Evolutionary conservation across 139 green algal genomes (phyloP), one percentile per base, ranked within the genome.

Genomic region (Chlorella vulgaris): DNA sequence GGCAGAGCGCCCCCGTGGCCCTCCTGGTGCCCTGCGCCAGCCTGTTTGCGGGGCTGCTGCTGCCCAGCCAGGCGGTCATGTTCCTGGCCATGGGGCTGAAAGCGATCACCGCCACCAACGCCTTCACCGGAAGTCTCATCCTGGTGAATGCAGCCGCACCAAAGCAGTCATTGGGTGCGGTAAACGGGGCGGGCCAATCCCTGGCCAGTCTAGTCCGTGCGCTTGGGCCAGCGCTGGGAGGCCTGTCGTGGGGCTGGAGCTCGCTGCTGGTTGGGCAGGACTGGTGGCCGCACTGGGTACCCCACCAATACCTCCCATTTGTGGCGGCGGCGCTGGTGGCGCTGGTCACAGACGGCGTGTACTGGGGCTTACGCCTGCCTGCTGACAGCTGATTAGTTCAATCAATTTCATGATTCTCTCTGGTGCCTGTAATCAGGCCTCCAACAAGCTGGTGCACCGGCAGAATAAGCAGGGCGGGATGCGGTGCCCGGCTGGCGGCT

Each of bases 131-230:
- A 19, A 81, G 87, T 50, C 90, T 93, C 70, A 90, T 94, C 36
- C 47, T 91, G n/a, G 90, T 94, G 28, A 93, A 92, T 40, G 74
- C 83, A 15, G 77, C 86, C 13, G 82, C 84, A 1, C 50, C 76
- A 1, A 22, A n/a, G 42, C 3, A 33, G 2, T 33, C 43, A 24
- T 70, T 96, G 39, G 91, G 91, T 3, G 62, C 78, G 15, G 90
- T 95, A 13, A 96, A 96, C 69, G 92, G 92, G 18, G 78, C 87
- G 8, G 92, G 92, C 1, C 90, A 95, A 68, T 91, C 89, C 7
- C 53, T 94, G 35, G 91, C 90, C 1, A 83, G 82, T 19, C 69
- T 90, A 29, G 89, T 93, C 26, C 82, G 91, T 7, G 90, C 88
- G 4, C 55, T 89, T 1, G 91, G 86, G 1, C 92, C 92, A 1